These are phyloP conservation scores for Gillenia trifoliata DNA, from an alignment of 306 rosid species.

Conservation along the genomic window DNA sequence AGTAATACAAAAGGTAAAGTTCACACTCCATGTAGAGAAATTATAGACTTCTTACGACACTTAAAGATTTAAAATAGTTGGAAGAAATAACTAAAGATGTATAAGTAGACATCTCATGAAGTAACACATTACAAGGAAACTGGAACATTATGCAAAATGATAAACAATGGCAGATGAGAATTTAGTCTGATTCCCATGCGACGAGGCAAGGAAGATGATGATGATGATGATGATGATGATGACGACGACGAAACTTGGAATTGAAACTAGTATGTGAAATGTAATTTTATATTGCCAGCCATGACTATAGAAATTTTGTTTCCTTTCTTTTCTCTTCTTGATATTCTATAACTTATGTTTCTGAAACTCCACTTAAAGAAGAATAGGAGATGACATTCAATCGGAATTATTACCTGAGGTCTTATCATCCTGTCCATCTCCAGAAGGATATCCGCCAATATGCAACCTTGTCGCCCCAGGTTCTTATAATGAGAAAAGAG, in stretches of 20 bases:
- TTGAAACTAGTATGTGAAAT: neutral
- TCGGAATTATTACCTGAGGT: conserved; percentile 58
- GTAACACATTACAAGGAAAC: too few relatives aligned
- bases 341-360: neutral
- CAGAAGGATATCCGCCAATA: conserved; percentile 77
- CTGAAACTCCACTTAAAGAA: neutral
- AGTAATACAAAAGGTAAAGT: neutral
- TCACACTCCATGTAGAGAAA: neutral
- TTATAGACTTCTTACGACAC: neutral
- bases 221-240: neutral
- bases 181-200: neutral
- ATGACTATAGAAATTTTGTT: neutral
- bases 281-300: neutral
- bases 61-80: neutral
- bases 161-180: neutral
- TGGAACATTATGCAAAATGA: too few relatives aligned
- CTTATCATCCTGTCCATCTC: conserved; percentile 90
- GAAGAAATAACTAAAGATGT: neutral
- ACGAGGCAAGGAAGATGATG: neutral
- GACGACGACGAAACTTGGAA: too few relatives aligned
- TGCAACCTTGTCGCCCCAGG: conserved; percentile 44
- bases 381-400: neutral
- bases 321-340: neutral
- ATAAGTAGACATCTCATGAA: neutral
- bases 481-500: conserved; percentile 70